Conservation (phyloP, 2,329 filamentous ascomycete genomes). For the Periglandula ipomoeae region DNA sequence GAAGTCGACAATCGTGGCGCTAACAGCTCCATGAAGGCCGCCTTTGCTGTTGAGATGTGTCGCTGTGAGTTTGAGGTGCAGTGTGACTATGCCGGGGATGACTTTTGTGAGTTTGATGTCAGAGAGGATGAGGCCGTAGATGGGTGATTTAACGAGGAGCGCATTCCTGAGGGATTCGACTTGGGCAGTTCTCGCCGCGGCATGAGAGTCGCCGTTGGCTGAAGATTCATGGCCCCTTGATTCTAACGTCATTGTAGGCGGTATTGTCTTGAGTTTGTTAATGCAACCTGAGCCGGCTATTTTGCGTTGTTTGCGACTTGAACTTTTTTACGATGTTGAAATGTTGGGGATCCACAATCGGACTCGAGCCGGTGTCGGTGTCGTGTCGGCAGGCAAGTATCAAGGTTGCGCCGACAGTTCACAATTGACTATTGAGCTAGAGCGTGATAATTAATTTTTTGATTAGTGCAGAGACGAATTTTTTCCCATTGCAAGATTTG, state of each 20-base stretch:
- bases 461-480: too few species aligned
- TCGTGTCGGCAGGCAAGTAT: too few species aligned
- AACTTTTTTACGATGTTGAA: too few species aligned
- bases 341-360: too few species aligned
- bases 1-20: conserved; percentile 64
- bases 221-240: background rate
- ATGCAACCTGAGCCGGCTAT: background rate
- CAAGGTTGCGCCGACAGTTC: too few species aligned
- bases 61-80: conserved; percentile 36
- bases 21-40: conserved; percentile 62
- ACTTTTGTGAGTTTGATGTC: conserved; percentile 36
- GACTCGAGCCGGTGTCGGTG: too few species aligned
- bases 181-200: conserved; percentile 12
- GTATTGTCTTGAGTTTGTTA: too few species aligned
- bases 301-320: too few species aligned
- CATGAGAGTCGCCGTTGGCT: background rate
- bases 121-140: conserved; percentile 37
- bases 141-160: conserved; percentile 37
- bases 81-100: conserved; percentile 35
- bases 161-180: conserved; percentile 23
- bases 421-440: too few species aligned
- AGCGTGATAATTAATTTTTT: too few species aligned
- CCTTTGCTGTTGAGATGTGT: conserved; percentile 60
- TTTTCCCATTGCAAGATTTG: too few species aligned
- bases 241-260: background rate